phyloP scores from a whole-genome alignment of 345 rosid genomes.

The Eucalyptus grandis region DNA sequence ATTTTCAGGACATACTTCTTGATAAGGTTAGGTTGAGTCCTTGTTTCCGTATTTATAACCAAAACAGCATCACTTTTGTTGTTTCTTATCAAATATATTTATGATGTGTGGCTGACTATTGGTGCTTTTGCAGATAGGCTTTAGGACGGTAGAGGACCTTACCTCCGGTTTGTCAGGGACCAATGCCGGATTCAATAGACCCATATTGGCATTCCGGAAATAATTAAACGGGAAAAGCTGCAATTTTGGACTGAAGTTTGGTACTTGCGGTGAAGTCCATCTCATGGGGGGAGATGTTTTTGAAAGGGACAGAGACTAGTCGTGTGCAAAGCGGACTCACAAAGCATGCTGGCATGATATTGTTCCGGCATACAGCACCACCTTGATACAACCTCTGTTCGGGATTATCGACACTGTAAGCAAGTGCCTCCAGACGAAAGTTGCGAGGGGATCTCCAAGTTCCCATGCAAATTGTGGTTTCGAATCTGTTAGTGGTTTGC shows the following conservation, averaged over 20 bases:
- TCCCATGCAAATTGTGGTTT: background rate
- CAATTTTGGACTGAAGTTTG: background rate
- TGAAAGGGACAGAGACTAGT: background rate
- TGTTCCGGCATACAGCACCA: background rate
- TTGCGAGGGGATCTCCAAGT: background rate
- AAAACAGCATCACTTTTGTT: background rate
- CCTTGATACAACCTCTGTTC: background rate
- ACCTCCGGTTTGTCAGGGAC: conserved; percentile 52
- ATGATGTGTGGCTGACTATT: background rate
- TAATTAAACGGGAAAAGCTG: background rate
- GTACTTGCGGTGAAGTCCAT: background rate
- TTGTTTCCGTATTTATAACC: background rate
- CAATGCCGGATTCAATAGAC: conserved; percentile 69
- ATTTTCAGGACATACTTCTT: conserved; percentile 71
- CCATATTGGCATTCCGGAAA: conserved; percentile 67
- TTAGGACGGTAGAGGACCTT: conserved; percentile 68
- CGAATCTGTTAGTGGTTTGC: background rate
- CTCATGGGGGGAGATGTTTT: background rate
- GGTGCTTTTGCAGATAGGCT: conserved; percentile 60
- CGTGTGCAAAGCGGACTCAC: background rate
- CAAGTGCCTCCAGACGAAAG: background rate
- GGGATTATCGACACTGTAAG: background rate
- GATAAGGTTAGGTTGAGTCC: conserved; percentile 48
- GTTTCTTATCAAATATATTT: background rate
- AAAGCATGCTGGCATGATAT: background rate